Conservation (phyloP, 306 rosid genomes). For the Cucurbita argyrosperma region DNA sequence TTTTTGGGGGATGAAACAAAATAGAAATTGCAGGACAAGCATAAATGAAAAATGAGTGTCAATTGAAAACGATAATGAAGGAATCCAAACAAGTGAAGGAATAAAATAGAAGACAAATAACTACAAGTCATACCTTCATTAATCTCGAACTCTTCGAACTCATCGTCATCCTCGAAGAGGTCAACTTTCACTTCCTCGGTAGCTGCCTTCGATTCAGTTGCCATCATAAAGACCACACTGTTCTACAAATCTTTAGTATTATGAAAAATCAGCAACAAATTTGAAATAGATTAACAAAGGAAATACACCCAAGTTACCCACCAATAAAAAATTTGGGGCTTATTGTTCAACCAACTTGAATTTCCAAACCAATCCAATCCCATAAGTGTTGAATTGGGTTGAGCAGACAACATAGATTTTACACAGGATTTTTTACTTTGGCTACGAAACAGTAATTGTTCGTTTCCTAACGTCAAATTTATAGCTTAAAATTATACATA, state of each 20-base stretch:
- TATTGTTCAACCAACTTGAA: not conserved
- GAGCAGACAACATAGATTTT: not conserved
- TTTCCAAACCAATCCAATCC: not conserved
- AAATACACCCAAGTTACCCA: not conserved
- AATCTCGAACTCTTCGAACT: constrained; percentile 54
- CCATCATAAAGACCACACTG: constrained; percentile 31
- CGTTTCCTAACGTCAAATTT: not conserved
- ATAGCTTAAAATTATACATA: not conserved
- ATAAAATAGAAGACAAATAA: not conserved
- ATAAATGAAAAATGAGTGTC: not conserved
- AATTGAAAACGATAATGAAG: not conserved
- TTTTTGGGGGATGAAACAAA: not conserved
- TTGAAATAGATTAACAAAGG: not conserved
- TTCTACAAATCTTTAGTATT: not conserved
- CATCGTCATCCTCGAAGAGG: constrained; percentile 83
- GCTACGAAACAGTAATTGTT: not conserved
- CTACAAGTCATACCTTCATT: constrained; percentile 38
- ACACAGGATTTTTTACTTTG: not conserved
- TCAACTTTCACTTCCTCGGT: constrained; percentile 65
- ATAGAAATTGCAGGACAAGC: not conserved
- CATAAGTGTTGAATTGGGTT: too few species aligned
- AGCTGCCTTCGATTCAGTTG: constrained; percentile 43
- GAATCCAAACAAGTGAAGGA: too few species aligned
- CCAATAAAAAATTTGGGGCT: not conserved
- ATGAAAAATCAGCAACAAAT: not conserved